Percentiles rank a stretch among this genome's conserved stretches.
phyloP scores from a whole-genome alignment of 441 rosid genomes.

The Eruca vesicaria region DNA sequence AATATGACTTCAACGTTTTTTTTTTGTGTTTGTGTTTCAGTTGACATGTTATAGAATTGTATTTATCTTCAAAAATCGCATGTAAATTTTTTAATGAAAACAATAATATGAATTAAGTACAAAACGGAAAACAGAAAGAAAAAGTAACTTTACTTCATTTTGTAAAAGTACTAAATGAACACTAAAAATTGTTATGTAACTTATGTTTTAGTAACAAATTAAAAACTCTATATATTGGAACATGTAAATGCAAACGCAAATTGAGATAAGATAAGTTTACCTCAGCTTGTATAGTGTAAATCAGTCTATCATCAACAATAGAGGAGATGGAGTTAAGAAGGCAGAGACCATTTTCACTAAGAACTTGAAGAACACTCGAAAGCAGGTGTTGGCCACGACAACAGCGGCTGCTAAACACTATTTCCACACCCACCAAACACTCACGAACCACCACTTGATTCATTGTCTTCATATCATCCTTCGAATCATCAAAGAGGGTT shows the following conservation, averaged over 20 bases:
- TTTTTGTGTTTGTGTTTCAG: not conserved
- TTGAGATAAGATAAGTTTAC: slow-evolving; percentile 29
- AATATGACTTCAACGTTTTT: not conserved
- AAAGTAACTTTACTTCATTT: not conserved
- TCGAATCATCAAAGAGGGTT: slow-evolving; percentile 15
- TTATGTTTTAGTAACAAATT: not conserved
- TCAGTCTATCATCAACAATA: slow-evolving; percentile 41
- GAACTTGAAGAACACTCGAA: slow-evolving; percentile 49
- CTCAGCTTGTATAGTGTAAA: slow-evolving; percentile 61
- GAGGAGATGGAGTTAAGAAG: slow-evolving; percentile 51
- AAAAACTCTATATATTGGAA: not conserved
- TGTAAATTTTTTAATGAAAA: not conserved
- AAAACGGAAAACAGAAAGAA: not conserved
- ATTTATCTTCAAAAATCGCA: not conserved
- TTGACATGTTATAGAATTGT: not conserved
- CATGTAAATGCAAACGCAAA: not conserved
- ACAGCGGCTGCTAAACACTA: slow-evolving; percentile 39
- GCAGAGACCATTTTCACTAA: slow-evolving; percentile 47
- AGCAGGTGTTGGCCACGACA: slow-evolving; percentile 40
- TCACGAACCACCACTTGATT: slow-evolving; percentile 41
- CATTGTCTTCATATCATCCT: slow-evolving; percentile 7
- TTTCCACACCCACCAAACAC: slow-evolving; percentile 54
- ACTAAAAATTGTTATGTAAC: not conserved
- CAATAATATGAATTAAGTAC: not conserved
- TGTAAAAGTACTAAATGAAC: not conserved